Evolutionary conservation across 148 eudicot genomes (phyloP), one percentile per base, ranked within the genome.

Genomic region (Silene latifolia): DNA sequence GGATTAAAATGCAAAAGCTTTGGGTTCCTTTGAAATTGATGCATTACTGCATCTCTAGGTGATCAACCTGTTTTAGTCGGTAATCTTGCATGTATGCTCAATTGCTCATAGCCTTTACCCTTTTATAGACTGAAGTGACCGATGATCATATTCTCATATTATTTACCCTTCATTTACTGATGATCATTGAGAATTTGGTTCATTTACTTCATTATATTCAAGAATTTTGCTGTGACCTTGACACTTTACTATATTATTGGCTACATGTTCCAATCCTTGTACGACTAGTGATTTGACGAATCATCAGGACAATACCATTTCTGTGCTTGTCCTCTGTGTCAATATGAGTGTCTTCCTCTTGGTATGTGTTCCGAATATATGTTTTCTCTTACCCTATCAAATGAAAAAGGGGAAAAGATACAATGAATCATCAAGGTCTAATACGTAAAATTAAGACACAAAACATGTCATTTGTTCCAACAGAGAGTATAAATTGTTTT

Each of bases 21-120:
- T 14, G 48, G 21, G 42, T 51, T 74, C 59, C 8, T 44, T 8
- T 73, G 68, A 63, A 62, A 63, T 74, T 23, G 46, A 24, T 46
- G 27, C 17, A 59, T 17, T 63, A 12, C 54, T 24, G 24, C 71
- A 39, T 47, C 32, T 35, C 23, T 27, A 63, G 32, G 25, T 64
- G 61, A 19, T 39, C 11, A 66, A 47, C 57, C n/a, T 21, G 57
- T 69, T 48, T 69, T 21, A n/a, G 44, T 46, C 13, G 32, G 9
- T 58, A 69, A 69, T 47, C n/a, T 48, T 47, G 32, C 47, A n/a
- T 32, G 39, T 15, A 17, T 35, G 46, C 47, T 20, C 57, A 47
- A 6, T 7, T 35, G 46, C 47, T 20, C 57, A 47, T 69, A 25
- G 10, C 46, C 56, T 18, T 42, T 5, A 46, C 57, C 54, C n/a